Base-by-base conservation (phyloP, 2,329 filamentous ascomycete species). In the Ustilaginoidea virens region DNA sequence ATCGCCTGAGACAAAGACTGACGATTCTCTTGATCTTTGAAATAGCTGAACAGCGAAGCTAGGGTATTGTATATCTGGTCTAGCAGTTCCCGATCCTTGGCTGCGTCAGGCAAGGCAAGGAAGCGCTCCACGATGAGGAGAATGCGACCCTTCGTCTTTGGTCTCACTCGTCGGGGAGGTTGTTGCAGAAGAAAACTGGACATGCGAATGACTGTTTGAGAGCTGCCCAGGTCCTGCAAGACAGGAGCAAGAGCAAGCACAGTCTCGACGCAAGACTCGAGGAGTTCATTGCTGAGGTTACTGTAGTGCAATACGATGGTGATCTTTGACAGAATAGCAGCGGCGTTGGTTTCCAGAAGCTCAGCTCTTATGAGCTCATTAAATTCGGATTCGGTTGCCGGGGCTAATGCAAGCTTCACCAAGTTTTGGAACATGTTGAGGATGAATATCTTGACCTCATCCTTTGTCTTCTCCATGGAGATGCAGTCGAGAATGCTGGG, bases 21-120 rank as follows among this genome's bases (percentile, higher is more conserved):
- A 31, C 90, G 69, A 45, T 83, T 92, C 24, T 70, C 58, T 24
- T 74, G 68, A 49, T 96, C 86, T 41, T 75, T 81, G 58, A 96
- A 87, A 48, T 86, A 93, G 31, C 82, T 80, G 47, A 93, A 96
- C 19, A 96, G 66, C 0, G 80, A 75, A 4, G 80, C 77, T 7
- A 90, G 55, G 0, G 81, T 81, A 25, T 71, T 61, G 47, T 80
- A 92, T 1, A 92, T 69, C 20, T 68, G 63, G 25, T 65, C 56
- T 27, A 70, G 70, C 11, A 87, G 55, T 8, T 28, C 27, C 15
- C 65, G 39, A 19, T 54, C 47, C 29, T 52, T 44, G 10, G 39
- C 39, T 2, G 47, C 61, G 5, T 53, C 43, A 27, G 79, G 63
- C 2, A 80, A 57, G 7, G 74, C 71, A 25, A 93, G 65, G 38